Evolutionary conservation across 805 yeast species (phyloP), one percentile per base, ranked within the genome.

Genomic region (Ogataea corticis): DNA sequence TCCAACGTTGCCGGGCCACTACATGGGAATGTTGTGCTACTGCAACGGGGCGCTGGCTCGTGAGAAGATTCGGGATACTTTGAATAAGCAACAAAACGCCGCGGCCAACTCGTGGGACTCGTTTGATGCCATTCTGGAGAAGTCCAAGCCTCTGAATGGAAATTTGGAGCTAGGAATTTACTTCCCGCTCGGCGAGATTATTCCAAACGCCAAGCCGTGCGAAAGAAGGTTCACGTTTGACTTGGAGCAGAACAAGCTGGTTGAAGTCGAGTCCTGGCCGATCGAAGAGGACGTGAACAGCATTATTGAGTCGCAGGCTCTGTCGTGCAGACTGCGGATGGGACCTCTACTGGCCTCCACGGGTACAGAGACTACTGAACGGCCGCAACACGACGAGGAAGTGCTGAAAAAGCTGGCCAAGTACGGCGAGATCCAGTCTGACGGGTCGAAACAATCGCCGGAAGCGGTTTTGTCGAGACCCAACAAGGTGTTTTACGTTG

Each of bases 1-100:
- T 61, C 97, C 97, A 7, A 85, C 95, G 0, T 77, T 86, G 50
- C 77, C 79, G 0, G 74, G 73, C 30, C 81, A 84, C 30, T 90
- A 81, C 62, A 91, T 90, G 97, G 96, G 95, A 17, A 90, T 90
- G 97, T 79, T 91, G 44, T 90, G 97, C 63, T 90, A 90, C 64
- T 86, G 95, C 59, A 90, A 90, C 62, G 97, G 97, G 0, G 78
- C 96, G 0, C 68, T 90, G 39, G 96, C 97, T 0, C 72, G 97
- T 52, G 96, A 90, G 57, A 73, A 75, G 46, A 72, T 89, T 10
- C 73, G 94, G 40, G 84, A 89, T 63, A 70, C 68, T 18, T 49
- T 88, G 25, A 85, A 85, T 57, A 63, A 66, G 32, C 70, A 75
- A 54, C 67, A 69, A 45, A 56, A 60, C 1, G 48, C 58, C 12